Percentiles rank a stretch among this genome's conserved stretches.
Conservation (phyloP, 139 green algal species). For the Haematococcus sp. region DNA sequence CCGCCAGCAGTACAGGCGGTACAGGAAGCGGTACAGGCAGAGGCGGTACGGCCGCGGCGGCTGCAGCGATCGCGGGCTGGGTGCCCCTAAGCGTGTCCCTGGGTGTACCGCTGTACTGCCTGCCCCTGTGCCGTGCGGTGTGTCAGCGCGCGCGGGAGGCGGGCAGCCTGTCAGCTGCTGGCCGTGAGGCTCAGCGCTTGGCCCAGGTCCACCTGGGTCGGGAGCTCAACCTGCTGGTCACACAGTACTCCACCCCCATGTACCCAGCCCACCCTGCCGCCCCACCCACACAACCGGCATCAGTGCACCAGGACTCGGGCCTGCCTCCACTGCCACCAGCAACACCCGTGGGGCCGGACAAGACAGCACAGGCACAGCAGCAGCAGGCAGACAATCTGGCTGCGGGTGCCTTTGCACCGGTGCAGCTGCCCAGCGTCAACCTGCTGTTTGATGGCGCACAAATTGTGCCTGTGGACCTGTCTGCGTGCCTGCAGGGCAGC, state of each 20-base stretch:
- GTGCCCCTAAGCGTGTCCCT: constrained; percentile 68
- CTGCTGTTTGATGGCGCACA: constrained; percentile 56
- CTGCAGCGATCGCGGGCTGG: constrained; percentile 38
- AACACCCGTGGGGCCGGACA: too few species aligned
- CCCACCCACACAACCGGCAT: too few species aligned
- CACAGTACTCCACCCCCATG: constrained; percentile 22
- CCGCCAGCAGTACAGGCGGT: not conserved
- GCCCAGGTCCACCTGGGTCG: constrained; percentile 44
- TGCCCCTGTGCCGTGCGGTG: constrained; percentile 66
- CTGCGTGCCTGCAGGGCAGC: constrained; percentile 43
- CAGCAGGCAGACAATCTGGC: not conserved
- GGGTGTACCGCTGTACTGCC: constrained; percentile 71
- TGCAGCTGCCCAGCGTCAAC: constrained; percentile 52
- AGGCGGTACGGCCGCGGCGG: not conserved
- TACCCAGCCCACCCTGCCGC: too few species aligned
- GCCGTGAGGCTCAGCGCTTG: constrained; percentile 36
- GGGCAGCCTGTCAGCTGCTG: constrained; percentile 47
- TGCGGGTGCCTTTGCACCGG: constrained; percentile 10
- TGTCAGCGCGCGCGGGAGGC: constrained; percentile 45
- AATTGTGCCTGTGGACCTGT: constrained; percentile 42
- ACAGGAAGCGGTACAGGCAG: not conserved
- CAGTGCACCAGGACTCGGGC: constrained; percentile 10
- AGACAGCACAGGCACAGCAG: not conserved
- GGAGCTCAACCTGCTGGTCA: constrained; percentile 44
- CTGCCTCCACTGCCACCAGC: not conserved